Base-by-base conservation (phyloP, 495 filamentous ascomycete genomes). In the Amorphotheca resinae region DNA sequence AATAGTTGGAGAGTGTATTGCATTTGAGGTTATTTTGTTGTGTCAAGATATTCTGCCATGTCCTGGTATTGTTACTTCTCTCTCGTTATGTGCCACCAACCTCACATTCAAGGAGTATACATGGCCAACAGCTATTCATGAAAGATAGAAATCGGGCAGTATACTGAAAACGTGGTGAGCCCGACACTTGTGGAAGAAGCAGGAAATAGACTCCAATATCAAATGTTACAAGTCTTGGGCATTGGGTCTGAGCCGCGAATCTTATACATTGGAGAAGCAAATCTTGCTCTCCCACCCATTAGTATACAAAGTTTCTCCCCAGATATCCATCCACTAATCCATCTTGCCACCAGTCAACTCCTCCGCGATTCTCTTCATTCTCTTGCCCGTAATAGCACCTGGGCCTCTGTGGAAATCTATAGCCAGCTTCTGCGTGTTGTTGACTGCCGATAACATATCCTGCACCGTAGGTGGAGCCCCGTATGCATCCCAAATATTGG, bases 291-390 rank as follows among this genome's bases (percentile, higher is more conserved):
- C 14, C 9, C 38, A 26, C 5, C 17, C 38, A 41, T 41, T 23
- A 41, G 16, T 25, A 31, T 36, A 36, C 33, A 36, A 36, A 12
- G 14, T 14, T 9, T 15, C 25, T 11, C 5, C 5, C 11, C 25
- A 11, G 25, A 79, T 61, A 14, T 33, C 31, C 31, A 14, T 8
- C 34, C 34, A 18, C 41, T 46, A 48, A 42, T 55, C 55, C 59
- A 81, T 64, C 66, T 79, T 82, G 44, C 79, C 80, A 30, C 80
- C 80, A 15, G 76, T 83, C 48, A 84, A 61, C 56, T 74, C 65
- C 61, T 84, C 80, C 15, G 68, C 75, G 52, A 84, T 68, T 59
- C 67, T 71, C 64, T 67, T 73, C 50, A 82, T 63, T 59, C 80
- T 70, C 49, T 72, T 61, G 50, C 70, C 66, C 1, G 51, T 55